phyloP scores from a whole-genome alignment of 768 basidiomycete genomes.

The Amanita thiersii region DNA sequence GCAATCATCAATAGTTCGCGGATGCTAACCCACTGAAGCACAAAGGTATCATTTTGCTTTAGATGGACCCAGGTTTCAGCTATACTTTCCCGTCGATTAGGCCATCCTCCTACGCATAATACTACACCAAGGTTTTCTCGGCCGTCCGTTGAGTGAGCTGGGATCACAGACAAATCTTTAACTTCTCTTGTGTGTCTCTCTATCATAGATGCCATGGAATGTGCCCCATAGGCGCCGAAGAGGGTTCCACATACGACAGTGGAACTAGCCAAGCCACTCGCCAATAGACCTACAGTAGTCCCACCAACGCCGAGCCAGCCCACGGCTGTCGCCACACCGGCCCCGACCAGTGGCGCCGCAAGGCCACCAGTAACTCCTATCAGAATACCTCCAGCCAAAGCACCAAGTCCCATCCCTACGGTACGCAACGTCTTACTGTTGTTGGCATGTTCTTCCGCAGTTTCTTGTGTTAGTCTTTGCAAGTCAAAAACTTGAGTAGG shows the following conservation, averaged over 20 bases:
- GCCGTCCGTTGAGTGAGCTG: conserved; percentile 26
- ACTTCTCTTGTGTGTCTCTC: conserved; percentile 43
- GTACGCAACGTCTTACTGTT: conserved; percentile 31
- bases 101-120: conserved; percentile 51
- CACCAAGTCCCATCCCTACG: conserved; percentile 42
- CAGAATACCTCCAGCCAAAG: conserved; percentile 46
- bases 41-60: conserved; percentile 42
- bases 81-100: conserved; percentile 34
- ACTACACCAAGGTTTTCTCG: conserved; percentile 41
- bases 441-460: conserved; percentile 33
- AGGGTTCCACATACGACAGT: conserved; percentile 49
- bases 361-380: conserved; percentile 53
- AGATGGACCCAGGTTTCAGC: conserved; percentile 46
- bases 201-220: conserved; percentile 38
- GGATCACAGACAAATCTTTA: conserved; percentile 43
- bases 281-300: conserved; percentile 40
- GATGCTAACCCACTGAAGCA: conserved; percentile 46
- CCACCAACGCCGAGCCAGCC: conserved; percentile 48
- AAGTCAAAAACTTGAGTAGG: no score
- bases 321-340: conserved; percentile 37
- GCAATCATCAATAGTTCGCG: neutral
- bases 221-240: conserved; percentile 50
- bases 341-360: conserved; percentile 51
- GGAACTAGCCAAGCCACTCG: conserved; percentile 46
- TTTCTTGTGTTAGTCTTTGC: conserved; percentile 29